Evolutionary conservation across 352 stramenopile genomes (phyloP).

Genomic region (Phytophthora sp.): DNA sequence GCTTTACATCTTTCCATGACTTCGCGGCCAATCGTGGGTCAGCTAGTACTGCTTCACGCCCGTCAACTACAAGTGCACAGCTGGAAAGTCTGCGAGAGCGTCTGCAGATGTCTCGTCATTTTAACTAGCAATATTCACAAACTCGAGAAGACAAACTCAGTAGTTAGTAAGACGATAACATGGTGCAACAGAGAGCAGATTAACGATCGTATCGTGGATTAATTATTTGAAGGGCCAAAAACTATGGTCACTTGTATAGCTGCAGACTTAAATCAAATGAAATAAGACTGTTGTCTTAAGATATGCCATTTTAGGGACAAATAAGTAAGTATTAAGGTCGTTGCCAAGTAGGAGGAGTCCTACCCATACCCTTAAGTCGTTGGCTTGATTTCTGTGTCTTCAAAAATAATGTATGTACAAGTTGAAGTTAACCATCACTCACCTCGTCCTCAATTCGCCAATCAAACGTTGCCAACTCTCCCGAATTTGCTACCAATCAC

Average conservation of each 20-base stretch:
- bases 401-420: constrained; percentile 23
- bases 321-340: too few species aligned
- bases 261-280: too few species aligned
- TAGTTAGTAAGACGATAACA: constrained; percentile 18
- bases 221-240: too few species aligned
- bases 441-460: constrained; percentile 18
- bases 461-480: constrained; percentile 26
- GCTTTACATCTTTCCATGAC: constrained; percentile 57
- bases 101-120: constrained; percentile 44
- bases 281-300: too few species aligned
- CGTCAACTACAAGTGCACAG: constrained; percentile 33
- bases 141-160: not conserved
- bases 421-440: constrained; percentile 32
- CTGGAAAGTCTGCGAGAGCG: constrained; percentile 38
- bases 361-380: too few species aligned
- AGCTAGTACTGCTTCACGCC: constrained; percentile 18
- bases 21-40: constrained; percentile 39
- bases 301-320: too few species aligned
- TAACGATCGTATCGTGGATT: too few species aligned
- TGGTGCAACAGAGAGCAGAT: not conserved
- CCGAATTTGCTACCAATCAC: constrained; percentile 22
- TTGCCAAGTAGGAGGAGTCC: too few species aligned
- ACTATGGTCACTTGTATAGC: too few species aligned
- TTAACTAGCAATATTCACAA: constrained; percentile 13
- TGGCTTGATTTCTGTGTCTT: too few species aligned